Base-by-base conservation (phyloP, 805 yeast genomes). In the Myxozyma melibiosi region DNA sequence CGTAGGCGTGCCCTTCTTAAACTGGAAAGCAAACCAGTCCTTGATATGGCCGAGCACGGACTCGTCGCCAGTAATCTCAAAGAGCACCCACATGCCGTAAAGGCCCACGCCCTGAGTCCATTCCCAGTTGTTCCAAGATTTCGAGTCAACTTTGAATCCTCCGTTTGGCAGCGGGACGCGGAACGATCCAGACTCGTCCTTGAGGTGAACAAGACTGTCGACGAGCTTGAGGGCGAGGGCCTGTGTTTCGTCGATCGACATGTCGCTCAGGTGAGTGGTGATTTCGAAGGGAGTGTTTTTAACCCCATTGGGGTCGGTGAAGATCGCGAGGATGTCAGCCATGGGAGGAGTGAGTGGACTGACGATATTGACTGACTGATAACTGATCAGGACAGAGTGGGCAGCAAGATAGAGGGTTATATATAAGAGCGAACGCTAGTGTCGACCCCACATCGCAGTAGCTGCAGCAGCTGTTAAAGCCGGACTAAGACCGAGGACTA, bases 141-240 rank as follows among this genome's bases (percentile, higher is more conserved):
- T 72, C 53, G 74, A 71, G 55, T 72, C 75, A 31, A 71, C 70
- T 13, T 34, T 34, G 47, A 70, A 59, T 53, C 73, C 54, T 2
- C 75, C 75, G 28, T 71, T 73, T 3, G 44, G 48, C 6, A 71
- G 63, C 33, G 64, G 57, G 62, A 71, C 63, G 8, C 72, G 55
- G 48, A 70, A 70, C 43, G 64, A 55, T 2, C 74, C 75, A 3
- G 71, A 63, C 16, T 64, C 67, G 55, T 72, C 75, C 41, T 65
- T 60, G 57, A 70, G 70, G 51, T 63, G 57, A 47, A 72, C 67
- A 35, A 72, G 62, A 45, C 66, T 84, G 74, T 83, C 73, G 65
- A 84, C 84, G 68, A 84, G 77, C 63, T 83, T 76, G 65, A 78
- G 78, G 62, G 84, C 87, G 68, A 84, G 84, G 20, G 84, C 73